Conservation (phyloP, 2,329 filamentous ascomycete species). For the Hypoxylon sp. region DNA sequence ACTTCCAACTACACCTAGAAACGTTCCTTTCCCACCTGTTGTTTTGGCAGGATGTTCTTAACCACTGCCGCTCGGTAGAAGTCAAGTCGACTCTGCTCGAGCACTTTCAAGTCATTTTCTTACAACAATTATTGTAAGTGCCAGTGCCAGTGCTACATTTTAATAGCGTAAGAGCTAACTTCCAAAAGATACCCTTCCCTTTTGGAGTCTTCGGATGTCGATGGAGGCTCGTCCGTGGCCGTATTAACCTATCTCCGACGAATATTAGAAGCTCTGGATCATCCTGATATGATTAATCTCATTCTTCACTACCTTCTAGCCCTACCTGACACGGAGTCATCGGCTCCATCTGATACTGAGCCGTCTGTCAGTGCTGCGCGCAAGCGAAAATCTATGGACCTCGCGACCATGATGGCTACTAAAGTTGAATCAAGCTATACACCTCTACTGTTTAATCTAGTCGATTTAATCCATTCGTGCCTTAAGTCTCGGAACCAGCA, state of each 20-base stretch:
- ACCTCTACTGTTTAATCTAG: conserved; percentile 91
- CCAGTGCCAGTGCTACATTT: not conserved
- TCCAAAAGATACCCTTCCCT: conserved; percentile 86
- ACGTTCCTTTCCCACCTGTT: conserved; percentile 95
- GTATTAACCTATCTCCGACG: conserved; percentile 93
- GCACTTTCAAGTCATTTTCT: conserved; percentile 96
- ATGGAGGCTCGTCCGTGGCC: conserved; percentile 95
- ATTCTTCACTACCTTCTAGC: conserved; percentile 94
- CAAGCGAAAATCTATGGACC: conserved; percentile 89
- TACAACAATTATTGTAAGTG: conserved; percentile 90
- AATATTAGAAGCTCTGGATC: conserved; percentile 91
- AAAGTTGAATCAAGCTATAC: conserved; percentile 81
- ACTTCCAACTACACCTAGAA: conserved; percentile 88
- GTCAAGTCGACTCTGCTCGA: conserved; percentile 94
- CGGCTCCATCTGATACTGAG: conserved; percentile 57
- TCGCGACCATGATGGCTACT: conserved; percentile 83
- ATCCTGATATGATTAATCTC: conserved; percentile 93
- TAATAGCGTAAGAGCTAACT: conserved; percentile 29
- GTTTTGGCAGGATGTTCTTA: conserved; percentile 98
- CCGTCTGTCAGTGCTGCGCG: conserved; percentile 77
- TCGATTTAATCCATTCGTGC: conserved; percentile 90
- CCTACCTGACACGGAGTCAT: conserved; percentile 72
- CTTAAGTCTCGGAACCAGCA: conserved; percentile 87
- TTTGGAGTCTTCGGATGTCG: conserved; percentile 95
- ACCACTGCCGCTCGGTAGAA: conserved; percentile 92